Percentiles rank a stretch among this genome's conserved stretches.
These are phyloP conservation scores for Stenocarpella maydis DNA, from an alignment of 2,329 filamentous ascomycete species.

Conservation along the genomic window DNA sequence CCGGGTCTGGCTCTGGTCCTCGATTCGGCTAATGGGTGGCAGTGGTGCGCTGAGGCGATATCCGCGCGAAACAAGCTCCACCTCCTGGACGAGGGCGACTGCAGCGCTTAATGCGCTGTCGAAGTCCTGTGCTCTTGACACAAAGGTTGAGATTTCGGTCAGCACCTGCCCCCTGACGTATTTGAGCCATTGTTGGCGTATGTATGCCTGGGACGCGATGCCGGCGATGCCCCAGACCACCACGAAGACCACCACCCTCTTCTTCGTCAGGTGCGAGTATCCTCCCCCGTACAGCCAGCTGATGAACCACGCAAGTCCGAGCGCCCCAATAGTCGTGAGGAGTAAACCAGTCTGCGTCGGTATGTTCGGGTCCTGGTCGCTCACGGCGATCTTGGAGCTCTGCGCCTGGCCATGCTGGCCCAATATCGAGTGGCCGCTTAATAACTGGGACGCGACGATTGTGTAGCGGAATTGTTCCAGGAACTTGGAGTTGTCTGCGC, in stretches of 20 bases:
- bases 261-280: constrained; percentile 62
- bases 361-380: constrained; percentile 42
- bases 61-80: constrained; percentile 92
- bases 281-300: constrained; percentile 71
- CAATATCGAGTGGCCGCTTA: constrained; percentile 73
- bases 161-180: constrained; percentile 80
- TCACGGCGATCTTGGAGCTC: constrained; percentile 23
- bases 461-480: constrained; percentile 93
- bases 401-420: constrained; percentile 46
- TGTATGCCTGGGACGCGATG: constrained; percentile 72
- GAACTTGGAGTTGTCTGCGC: constrained; percentile 83
- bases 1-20: constrained; percentile 80
- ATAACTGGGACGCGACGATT: constrained; percentile 88
- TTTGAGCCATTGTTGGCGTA: constrained; percentile 82
- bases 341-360: constrained; percentile 54
- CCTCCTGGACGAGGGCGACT: constrained; percentile 86
- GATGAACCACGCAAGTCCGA: constrained; percentile 74
- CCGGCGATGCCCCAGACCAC: constrained; percentile 62
- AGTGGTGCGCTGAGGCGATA: constrained; percentile 76
- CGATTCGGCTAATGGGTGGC: constrained; percentile 90
- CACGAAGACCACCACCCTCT: constrained; percentile 57
- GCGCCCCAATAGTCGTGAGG: constrained; percentile 69
- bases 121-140: constrained; percentile 79
- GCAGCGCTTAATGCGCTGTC: constrained; percentile 80
- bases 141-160: constrained; percentile 71